Base-by-base conservation (phyloP, 176 grass and related monocot species). In the Triticum urartu region DNA sequence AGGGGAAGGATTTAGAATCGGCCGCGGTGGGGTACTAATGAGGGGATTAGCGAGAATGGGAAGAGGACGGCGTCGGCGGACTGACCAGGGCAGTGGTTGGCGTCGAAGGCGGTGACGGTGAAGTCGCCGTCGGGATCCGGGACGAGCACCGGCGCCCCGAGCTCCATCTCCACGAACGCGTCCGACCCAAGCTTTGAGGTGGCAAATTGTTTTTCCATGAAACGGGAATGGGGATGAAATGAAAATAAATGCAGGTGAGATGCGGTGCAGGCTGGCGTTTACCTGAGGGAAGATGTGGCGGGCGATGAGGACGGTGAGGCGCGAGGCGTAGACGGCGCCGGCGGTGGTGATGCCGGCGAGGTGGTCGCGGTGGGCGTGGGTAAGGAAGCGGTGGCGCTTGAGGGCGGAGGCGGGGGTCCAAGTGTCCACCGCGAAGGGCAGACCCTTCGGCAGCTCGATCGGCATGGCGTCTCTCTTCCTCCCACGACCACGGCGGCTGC, bases 341-440 rank as follows among this genome's bases (percentile, higher is more conserved):
- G 87, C 52, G 81, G 88, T 52, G 36, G 35, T 65, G 84, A 94
- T 81, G 66, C 95, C 86, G 32, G 85, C 58, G 84, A 97, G 92
- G 78, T 97, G 92, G 85, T 97, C 92, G 7, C 85, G 87, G 80
- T 97, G 94, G 69, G 94, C 94, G 80, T 97, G 94, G 78, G 85
- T 97, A 76, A 97, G 88, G 85, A 97, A 97, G 34, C 82, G 92
- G 88, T 93, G 79, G 18, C 90, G 86, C 92, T 94, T 97, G 68
- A 83, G 68, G 6, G 47, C 25, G 56, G 92, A 89, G 9, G 90
- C 77, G 25, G 88, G 62, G 32, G 86, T 91, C 94, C 94, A 97
- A 30, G 90, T 97, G 83, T 97, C 94, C 78, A 94, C 95, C 33
- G 92, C 92, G 90, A 97, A 97, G 30, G 92, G 95, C 12, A 97